Conservation (phyloP, 495 filamentous ascomycete species). For the Daldinia vernicosa region DNA sequence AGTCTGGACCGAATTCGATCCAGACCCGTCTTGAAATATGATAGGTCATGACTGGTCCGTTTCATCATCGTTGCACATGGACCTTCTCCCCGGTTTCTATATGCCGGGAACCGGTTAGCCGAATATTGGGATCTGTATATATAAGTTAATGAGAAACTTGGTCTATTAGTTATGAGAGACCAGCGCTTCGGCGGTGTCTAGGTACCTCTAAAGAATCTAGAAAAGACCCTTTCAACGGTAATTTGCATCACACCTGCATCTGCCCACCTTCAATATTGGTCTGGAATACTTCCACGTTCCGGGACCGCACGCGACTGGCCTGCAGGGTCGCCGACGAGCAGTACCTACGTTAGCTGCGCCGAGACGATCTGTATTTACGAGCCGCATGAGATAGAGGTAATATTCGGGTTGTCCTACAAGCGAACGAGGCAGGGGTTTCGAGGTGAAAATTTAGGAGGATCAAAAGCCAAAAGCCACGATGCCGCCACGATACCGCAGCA, state of each 20-base stretch:
- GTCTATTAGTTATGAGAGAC: neutral
- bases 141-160: constrained; percentile 4
- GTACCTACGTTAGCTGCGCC: constrained; percentile 7
- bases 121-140: neutral
- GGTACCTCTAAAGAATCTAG: neutral
- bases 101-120: constrained; percentile 35
- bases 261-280: constrained; percentile 17
- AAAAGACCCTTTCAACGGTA: constrained; percentile 17
- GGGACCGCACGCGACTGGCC: constrained; percentile 26
- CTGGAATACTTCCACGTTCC: constrained; percentile 30
- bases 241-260: constrained; percentile 40
- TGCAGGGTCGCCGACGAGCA: constrained; percentile 28
- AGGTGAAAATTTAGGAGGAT: neutral
- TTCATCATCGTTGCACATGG: constrained; percentile 34
- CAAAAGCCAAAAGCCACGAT: constrained; percentile 23
- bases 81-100: constrained; percentile 32
- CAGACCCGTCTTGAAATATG: constrained; percentile 4
- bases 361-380: constrained; percentile 9
- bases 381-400: neutral
- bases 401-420: neutral
- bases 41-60: constrained; percentile 27
- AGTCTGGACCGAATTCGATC: neutral
- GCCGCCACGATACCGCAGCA: constrained; percentile 36
- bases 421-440: neutral
- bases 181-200: neutral